Evolutionary conservation across 139 green algal species (phyloP).

Genomic region (Tetradesmus lagerheimii): DNA sequence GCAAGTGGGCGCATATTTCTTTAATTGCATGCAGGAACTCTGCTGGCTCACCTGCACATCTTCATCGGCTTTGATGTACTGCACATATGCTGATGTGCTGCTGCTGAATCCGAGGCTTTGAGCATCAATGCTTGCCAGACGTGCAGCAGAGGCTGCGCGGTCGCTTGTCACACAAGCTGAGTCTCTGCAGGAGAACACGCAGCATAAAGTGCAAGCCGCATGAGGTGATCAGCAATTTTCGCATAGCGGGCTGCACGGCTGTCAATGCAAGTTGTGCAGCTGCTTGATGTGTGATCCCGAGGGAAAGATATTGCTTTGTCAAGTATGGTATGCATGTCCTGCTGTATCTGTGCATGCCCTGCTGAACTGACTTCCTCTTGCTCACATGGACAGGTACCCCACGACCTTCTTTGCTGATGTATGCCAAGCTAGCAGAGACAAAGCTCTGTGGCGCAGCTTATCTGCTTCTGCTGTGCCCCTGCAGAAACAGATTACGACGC

Average conservation of each 20-base stretch:
- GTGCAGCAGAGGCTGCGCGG: background rate
- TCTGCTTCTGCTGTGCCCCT: background rate
- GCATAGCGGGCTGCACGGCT: too few species aligned
- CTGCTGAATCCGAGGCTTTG: background rate
- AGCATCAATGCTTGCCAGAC: background rate
- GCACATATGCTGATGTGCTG: constrained; percentile 9
- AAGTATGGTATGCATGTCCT: background rate
- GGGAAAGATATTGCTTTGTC: background rate
- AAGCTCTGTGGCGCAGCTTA: background rate
- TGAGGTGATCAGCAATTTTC: background rate
- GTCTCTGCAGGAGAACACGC: background rate
- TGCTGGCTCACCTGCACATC: constrained; percentile 16
- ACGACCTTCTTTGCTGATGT: background rate
- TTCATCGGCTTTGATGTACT: background rate
- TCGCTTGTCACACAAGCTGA: background rate
- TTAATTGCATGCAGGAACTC: background rate
- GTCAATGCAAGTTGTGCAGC: too few species aligned
- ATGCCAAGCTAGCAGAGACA: constrained; percentile 3
- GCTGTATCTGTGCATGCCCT: background rate
- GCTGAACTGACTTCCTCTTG: background rate
- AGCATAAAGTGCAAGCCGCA: background rate
- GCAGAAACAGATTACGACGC: background rate
- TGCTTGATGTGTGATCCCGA: background rate
- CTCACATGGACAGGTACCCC: constrained; percentile 28
- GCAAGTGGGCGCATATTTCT: too few species aligned